phyloP scores from a whole-genome alignment of 2,329 filamentous ascomycete genomes.

The Alternaria sp. region DNA sequence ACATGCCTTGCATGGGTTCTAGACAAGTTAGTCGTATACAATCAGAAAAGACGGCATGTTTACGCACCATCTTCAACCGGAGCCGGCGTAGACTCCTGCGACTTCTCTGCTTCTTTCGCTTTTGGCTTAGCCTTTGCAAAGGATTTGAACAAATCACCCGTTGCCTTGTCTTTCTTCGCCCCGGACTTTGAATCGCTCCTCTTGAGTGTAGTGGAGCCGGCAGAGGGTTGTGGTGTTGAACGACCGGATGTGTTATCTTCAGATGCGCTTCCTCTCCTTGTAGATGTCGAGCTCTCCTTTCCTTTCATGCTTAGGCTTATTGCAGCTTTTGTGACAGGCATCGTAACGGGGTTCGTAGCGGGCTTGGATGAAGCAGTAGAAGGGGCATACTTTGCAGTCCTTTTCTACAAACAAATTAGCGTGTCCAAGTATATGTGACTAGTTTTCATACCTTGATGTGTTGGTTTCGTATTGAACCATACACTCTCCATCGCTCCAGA shows the following conservation, averaged over 20 bases:
- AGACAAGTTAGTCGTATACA: constrained; percentile 34
- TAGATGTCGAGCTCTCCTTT: constrained; percentile 27
- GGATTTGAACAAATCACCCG: constrained; percentile 73
- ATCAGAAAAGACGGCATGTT: neutral
- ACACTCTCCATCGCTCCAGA: constrained; percentile 65
- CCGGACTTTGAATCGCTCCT: constrained; percentile 52
- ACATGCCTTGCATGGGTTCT: constrained; percentile 64
- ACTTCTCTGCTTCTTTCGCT: constrained; percentile 53
- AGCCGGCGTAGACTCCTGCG: constrained; percentile 52
- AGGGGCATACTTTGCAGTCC: constrained; percentile 49
- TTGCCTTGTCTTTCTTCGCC: constrained; percentile 68
- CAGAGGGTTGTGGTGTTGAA: constrained; percentile 41
- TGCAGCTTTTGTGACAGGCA: constrained; percentile 28
- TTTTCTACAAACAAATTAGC: constrained; percentile 50
- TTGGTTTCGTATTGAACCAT: constrained; percentile 78
- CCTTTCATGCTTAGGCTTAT: constrained; percentile 28
- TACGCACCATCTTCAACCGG: constrained; percentile 60
- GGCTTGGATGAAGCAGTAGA: constrained; percentile 42
- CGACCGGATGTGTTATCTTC: constrained; percentile 49
- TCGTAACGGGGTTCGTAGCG: constrained; percentile 19
- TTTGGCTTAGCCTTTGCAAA: constrained; percentile 76
- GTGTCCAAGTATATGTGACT: neutral
- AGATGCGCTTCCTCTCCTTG: constrained; percentile 31
- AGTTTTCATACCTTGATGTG: constrained; percentile 62
- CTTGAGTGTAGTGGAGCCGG: constrained; percentile 34